Evolutionary conservation across 129 eudicot genomes (phyloP).

Genomic region (Flaveria ramosissima): DNA sequence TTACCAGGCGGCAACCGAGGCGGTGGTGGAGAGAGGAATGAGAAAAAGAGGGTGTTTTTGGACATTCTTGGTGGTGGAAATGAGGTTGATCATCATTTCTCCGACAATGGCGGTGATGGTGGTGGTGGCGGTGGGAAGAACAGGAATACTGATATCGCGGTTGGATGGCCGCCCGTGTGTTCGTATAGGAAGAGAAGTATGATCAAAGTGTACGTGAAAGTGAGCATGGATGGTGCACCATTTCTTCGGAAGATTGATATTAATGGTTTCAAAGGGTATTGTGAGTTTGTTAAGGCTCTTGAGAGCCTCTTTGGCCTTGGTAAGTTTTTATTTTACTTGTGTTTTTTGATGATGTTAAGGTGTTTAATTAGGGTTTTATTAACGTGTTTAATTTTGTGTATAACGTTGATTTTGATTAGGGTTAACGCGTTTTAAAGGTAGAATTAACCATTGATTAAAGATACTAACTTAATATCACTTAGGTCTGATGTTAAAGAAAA

Average conservation of each 20-base stretch:
- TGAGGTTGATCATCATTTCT: neutral
- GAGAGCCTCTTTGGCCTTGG: conserved; percentile 14
- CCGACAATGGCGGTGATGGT: neutral
- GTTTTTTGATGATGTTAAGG: neutral
- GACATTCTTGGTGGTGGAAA: neutral
- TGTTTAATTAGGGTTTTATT: neutral
- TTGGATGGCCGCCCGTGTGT: conserved; percentile 12
- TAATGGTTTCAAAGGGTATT: conserved; percentile 12
- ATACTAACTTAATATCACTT: neutral
- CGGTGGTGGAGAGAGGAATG: neutral
- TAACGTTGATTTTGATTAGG: neutral
- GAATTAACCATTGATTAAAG: neutral
- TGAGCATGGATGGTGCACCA: conserved; percentile 16
- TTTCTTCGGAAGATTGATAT: conserved; percentile 14
- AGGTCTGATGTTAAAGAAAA: neutral
- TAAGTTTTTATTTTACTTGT: conserved; percentile 4
- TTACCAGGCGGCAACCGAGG: neutral
- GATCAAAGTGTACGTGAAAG: conserved; percentile 14
- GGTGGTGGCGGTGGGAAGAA: neutral
- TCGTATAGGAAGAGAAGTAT: conserved; percentile 7
- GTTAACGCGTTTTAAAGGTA: neutral
- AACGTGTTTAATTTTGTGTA: neutral
- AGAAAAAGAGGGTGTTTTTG: conserved; percentile 15
- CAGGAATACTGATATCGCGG: neutral
- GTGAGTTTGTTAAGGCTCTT: conserved; percentile 14